Percentiles rank a stretch among this genome's conserved stretches.
These are phyloP conservation scores for Kingdonia uniflora DNA, from an alignment of 164 flowering plant species.

Conservation along the genomic window DNA sequence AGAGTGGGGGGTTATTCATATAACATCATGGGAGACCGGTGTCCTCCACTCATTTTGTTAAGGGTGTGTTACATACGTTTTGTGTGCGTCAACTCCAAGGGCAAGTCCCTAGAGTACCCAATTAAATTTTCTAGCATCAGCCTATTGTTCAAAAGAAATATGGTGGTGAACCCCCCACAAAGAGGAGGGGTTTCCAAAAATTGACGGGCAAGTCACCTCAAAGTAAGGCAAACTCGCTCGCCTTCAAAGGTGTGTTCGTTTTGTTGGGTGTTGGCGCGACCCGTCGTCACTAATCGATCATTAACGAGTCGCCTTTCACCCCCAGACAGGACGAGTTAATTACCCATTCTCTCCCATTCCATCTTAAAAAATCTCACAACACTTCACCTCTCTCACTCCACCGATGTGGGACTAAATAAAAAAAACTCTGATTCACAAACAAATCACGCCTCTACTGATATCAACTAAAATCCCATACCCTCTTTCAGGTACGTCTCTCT, in stretches of 20 bases:
- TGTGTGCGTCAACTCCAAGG: no score
- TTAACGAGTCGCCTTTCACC: conserved; percentile 45
- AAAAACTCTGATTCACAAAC: no score
- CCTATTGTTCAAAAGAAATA: no score
- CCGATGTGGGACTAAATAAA: conserved; percentile 16
- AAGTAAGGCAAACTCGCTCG: conserved; percentile 18
- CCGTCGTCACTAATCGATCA: conserved; percentile 43
- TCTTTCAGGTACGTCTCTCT: no score
- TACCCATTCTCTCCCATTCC: neutral
- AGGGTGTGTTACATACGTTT: no score
- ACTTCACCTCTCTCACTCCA: neutral
- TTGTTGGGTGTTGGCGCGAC: conserved; percentile 47
- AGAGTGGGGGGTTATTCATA: no score
- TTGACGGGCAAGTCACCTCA: conserved; percentile 15
- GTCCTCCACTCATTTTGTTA: no score
- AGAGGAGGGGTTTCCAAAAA: conserved; percentile 15
- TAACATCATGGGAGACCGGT: no score
- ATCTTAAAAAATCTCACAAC: neutral
- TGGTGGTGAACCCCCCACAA: neutral
- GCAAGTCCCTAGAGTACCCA: no score
- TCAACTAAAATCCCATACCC: no score
- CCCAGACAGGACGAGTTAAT: conserved; percentile 22
- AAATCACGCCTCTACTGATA: no score
- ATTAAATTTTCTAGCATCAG: no score
- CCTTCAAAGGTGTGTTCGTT: conserved; percentile 17